Conservation (phyloP, 2,329 filamentous ascomycete species). For the Thelonectria rubi region DNA sequence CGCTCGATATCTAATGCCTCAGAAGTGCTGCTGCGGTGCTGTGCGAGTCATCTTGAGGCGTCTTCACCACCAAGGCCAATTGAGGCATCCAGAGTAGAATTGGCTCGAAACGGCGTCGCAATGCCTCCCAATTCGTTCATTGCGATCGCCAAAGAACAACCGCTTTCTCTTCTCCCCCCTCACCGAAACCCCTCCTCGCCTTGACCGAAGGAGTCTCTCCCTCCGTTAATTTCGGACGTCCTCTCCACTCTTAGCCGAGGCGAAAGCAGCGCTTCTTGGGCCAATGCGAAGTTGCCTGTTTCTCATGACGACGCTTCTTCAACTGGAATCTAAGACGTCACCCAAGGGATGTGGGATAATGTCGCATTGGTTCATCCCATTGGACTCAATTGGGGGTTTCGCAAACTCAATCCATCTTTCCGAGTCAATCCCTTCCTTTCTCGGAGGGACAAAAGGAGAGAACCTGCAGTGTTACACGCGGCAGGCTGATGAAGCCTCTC, state of each 20-base stretch:
- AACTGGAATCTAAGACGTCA: conserved; percentile 6
- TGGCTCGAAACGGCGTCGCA: background rate
- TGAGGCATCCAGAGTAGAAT: background rate
- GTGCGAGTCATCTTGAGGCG: background rate
- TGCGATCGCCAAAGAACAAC: background rate
- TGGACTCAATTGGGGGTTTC: conserved; percentile 15
- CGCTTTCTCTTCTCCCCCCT: background rate
- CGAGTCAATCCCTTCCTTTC: conserved; percentile 10
- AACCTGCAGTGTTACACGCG: background rate
- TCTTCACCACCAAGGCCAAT: background rate
- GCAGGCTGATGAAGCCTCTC: background rate
- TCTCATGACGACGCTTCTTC: conserved; percentile 14
- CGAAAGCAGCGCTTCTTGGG: background rate
- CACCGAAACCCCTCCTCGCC: background rate
- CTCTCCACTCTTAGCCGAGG: conserved; percentile 14
- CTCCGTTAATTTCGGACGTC: conserved; percentile 3
- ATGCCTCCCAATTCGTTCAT: background rate
- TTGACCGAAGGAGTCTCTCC: background rate
- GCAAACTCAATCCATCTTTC: background rate
- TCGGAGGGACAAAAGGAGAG: background rate
- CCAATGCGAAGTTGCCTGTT: conserved; percentile 13
- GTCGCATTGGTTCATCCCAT: background rate
- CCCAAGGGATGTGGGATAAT: background rate
- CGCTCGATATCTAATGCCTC: background rate
- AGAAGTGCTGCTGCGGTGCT: background rate